A percentile compares a stretch with the other conserved stretches of the same genome.
Evolutionary conservation across 2,329 filamentous ascomycete genomes (phyloP).

Genomic region (Dactylellina haptotyla): DNA sequence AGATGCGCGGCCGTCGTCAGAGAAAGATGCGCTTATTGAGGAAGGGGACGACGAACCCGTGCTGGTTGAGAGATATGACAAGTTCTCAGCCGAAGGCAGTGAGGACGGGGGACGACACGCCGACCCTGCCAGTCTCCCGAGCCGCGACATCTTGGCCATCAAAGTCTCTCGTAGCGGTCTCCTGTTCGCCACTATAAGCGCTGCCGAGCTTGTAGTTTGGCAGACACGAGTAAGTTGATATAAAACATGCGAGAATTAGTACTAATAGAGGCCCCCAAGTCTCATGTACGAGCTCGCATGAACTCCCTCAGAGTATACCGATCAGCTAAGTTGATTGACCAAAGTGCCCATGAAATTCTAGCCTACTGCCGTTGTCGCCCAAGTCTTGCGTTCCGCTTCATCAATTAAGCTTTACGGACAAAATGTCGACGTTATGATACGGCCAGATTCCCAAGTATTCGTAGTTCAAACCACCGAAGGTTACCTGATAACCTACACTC

Average conservation of each 20-base stretch:
- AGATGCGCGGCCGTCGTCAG: slow-evolving; percentile 18
- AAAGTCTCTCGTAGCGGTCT: slow-evolving; percentile 81
- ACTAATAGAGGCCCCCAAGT: not conserved
- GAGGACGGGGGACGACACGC: slow-evolving; percentile 56
- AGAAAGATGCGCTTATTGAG: slow-evolving; percentile 53
- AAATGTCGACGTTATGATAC: slow-evolving; percentile 84
- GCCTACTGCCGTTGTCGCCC: slow-evolving; percentile 88
- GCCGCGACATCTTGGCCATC: slow-evolving; percentile 77
- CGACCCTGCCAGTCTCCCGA: slow-evolving; percentile 60
- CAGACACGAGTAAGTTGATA: slow-evolving; percentile 81
- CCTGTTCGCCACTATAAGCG: slow-evolving; percentile 86
- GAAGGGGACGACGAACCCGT: slow-evolving; percentile 53
- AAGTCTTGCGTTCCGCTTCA: slow-evolving; percentile 80
- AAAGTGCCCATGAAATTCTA: slow-evolving; percentile 63
- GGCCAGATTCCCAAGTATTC: slow-evolving; percentile 90
- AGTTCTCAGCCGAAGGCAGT: slow-evolving; percentile 30
- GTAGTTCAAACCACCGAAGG: slow-evolving; percentile 87
- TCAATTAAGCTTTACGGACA: slow-evolving; percentile 85
- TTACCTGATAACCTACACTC: slow-evolving; percentile 92
- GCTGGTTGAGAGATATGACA: slow-evolving; percentile 46
- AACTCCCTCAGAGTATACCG: slow-evolving; percentile 26
- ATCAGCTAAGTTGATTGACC: slow-evolving; percentile 47
- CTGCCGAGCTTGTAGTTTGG: slow-evolving; percentile 89
- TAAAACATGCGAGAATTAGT: slow-evolving; percentile 9
- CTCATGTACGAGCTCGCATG: slow-evolving; percentile 14